phyloP scores from a whole-genome alignment of 108 stramenopile genomes.

The Cyclotella atomus region DNA sequence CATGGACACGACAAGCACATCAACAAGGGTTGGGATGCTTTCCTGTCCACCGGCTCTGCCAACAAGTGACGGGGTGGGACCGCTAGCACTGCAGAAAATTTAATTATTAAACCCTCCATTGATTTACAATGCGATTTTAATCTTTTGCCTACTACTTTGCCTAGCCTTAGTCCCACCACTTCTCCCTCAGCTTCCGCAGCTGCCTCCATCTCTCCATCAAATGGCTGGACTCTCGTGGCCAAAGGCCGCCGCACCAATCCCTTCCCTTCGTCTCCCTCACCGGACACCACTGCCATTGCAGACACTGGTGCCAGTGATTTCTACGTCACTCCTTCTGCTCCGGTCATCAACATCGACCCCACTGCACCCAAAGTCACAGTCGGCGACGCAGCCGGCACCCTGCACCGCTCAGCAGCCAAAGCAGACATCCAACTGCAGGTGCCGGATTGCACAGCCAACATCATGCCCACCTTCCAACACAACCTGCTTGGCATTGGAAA shows the following conservation, averaged over 20 bases:
- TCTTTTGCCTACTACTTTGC: not conserved
- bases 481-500: constrained; percentile 13
- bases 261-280: not conserved
- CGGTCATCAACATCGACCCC: not conserved
- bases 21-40: not conserved
- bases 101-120: not conserved
- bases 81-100: not conserved
- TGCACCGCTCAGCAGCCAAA: not conserved
- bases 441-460: not conserved
- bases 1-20: not conserved
- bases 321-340: constrained; percentile 2
- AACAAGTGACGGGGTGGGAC: not conserved
- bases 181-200: no score
- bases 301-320: not conserved
- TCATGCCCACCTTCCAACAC: constrained; percentile 21
- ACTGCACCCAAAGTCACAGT: not conserved
- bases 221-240: not conserved
- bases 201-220: no score
- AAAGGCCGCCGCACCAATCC: not conserved
- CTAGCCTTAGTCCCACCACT: not conserved
- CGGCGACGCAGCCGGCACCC: not conserved
- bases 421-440: not conserved
- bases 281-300: not conserved
- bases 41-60: not conserved
- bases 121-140: not conserved